Percentiles rank a stretch among this genome's conserved stretches.
Conservation (phyloP, 2,329 filamentous ascomycete species). For the Furcasterigmium furcatum region DNA sequence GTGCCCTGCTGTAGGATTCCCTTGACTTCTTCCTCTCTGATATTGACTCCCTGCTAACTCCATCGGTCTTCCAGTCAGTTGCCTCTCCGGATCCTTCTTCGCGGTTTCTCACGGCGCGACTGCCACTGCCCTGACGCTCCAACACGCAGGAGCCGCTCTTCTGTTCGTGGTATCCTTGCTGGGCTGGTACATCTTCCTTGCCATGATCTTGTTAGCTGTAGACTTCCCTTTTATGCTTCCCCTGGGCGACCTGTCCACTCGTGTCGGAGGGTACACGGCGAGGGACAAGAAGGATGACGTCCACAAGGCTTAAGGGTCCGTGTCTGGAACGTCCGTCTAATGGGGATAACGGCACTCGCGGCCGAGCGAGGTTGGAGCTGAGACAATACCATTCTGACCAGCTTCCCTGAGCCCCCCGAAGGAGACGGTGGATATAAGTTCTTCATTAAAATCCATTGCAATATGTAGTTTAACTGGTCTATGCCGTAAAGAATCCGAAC, state of each 20-base stretch:
- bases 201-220: constrained; percentile 42
- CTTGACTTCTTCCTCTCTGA: not conserved
- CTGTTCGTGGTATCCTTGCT: constrained; percentile 21
- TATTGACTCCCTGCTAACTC: not conserved
- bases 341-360: too few relatives aligned
- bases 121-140: constrained; percentile 11
- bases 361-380: too few relatives aligned
- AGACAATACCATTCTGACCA: too few relatives aligned
- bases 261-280: constrained; percentile 27
- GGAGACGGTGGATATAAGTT: too few relatives aligned
- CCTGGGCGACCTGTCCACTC: constrained; percentile 44
- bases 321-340: too few relatives aligned
- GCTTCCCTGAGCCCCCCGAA: too few relatives aligned
- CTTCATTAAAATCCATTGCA: too few relatives aligned
- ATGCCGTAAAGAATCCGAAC: too few relatives aligned
- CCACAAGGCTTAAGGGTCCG: too few relatives aligned
- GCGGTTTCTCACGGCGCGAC: constrained; percentile 15
- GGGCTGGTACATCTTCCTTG: constrained; percentile 49
- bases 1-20: constrained; percentile 26
- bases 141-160: constrained; percentile 22
- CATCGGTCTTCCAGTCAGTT: constrained; percentile 14
- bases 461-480: too few relatives aligned
- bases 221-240: constrained; percentile 49
- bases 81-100: constrained; percentile 25
- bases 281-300: constrained; percentile 6